Evolutionary conservation across 2,329 filamentous ascomycete species (phyloP).

Genomic region (Trichoderma arundinaceum): DNA sequence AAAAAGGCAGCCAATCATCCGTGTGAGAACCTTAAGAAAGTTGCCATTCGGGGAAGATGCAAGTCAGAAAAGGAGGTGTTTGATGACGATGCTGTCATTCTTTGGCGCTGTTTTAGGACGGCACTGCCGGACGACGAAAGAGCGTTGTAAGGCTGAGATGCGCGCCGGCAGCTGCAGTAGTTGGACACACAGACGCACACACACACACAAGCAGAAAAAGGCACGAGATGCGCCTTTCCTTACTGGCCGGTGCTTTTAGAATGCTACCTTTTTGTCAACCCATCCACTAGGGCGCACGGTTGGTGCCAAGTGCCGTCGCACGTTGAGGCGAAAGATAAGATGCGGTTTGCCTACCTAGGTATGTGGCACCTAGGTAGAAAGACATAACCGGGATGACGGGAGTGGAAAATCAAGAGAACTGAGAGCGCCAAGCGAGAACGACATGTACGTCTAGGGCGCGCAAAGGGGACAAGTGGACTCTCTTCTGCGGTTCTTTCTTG

Average conservation of each 20-base stretch:
- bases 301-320: slow-evolving; percentile 13
- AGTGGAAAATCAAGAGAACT: not conserved
- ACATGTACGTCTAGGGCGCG: slow-evolving; percentile 15
- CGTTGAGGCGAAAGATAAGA: slow-evolving; percentile 18
- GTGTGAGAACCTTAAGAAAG: slow-evolving; percentile 30
- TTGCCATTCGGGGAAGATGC: slow-evolving; percentile 28
- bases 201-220: too few relatives aligned
- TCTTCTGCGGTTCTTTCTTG: not conserved
- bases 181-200: not conserved
- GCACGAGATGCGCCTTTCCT: too few relatives aligned
- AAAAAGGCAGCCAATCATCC: slow-evolving; percentile 11
- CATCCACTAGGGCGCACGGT: slow-evolving; percentile 10
- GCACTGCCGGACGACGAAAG: slow-evolving; percentile 20
- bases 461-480: not conserved
- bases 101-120: slow-evolving; percentile 27
- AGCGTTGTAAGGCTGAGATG: slow-evolving; percentile 30
- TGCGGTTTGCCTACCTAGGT: not conserved
- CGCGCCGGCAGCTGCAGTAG: slow-evolving; percentile 31
- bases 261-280: too few relatives aligned
- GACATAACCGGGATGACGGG: slow-evolving; percentile 11
- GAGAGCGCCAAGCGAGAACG: slow-evolving; percentile 6
- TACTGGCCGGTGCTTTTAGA: too few relatives aligned
- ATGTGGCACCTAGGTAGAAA: slow-evolving; percentile 24
- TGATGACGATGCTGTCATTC: slow-evolving; percentile 30
- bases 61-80: slow-evolving; percentile 26